Percentiles rank a stretch among this genome's conserved stretches.
These are phyloP conservation scores for Berkeleyomyces basicola DNA, from an alignment of 2,329 filamentous ascomycete genomes.

Conservation along the genomic window DNA sequence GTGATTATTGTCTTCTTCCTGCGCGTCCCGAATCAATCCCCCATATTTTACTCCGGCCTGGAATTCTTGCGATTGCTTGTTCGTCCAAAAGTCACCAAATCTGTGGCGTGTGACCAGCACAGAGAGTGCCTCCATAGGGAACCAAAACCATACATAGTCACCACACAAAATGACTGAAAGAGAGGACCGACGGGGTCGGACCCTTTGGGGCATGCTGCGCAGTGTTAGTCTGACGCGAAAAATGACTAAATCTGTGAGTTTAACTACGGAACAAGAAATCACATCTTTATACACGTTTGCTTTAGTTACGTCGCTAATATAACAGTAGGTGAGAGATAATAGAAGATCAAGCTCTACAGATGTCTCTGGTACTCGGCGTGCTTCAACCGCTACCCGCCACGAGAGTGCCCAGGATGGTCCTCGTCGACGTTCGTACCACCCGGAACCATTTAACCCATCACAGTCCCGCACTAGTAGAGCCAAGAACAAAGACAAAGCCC, in stretches of 20 bases:
- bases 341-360: slow-evolving; percentile 12
- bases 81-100: neutral
- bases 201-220: slow-evolving; percentile 10
- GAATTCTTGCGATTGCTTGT: neutral
- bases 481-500: slow-evolving; percentile 8
- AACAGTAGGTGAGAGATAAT: slow-evolving; percentile 7
- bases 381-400: slow-evolving; percentile 7
- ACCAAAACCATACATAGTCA: neutral
- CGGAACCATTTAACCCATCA: slow-evolving; percentile 12
- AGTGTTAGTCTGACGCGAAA: slow-evolving; percentile 14
- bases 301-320: slow-evolving; percentile 2
- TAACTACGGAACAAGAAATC: neutral
- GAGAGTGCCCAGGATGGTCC: slow-evolving; percentile 2
- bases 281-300: neutral
- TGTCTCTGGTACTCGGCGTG: slow-evolving; percentile 1
- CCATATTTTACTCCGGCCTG: neutral
- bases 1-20: slow-evolving; percentile 6
- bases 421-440: slow-evolving; percentile 12
- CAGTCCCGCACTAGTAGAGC: slow-evolving; percentile 12
- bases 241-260: slow-evolving; percentile 9
- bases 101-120: neutral
- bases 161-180: slow-evolving; percentile 9
- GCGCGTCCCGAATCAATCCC: neutral
- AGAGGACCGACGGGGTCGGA: slow-evolving; percentile 11
- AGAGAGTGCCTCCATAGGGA: neutral